These are phyloP conservation scores for Colletotrichum tabaci DNA, from an alignment of 2,329 filamentous ascomycete species.

Conservation along the genomic window DNA sequence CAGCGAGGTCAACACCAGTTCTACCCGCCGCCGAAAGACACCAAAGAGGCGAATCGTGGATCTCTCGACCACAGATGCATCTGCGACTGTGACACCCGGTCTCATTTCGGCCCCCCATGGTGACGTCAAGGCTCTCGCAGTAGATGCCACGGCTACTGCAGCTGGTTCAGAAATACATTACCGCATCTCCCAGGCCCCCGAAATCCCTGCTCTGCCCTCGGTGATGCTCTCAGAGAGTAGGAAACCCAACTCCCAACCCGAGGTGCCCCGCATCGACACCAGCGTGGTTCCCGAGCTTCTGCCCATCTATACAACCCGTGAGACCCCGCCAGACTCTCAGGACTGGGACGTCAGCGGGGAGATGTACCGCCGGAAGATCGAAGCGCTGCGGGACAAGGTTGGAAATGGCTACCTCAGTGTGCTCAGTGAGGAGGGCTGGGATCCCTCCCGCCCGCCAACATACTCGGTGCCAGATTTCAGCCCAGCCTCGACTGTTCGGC, in stretches of 20 bases:
- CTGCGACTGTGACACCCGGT: conserved; percentile 29
- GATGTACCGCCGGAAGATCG: conserved; percentile 89
- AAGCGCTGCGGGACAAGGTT: conserved; percentile 86
- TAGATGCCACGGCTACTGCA: conserved; percentile 28
- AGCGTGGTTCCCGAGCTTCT: conserved; percentile 53
- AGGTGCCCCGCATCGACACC: conserved; percentile 58
- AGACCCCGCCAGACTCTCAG: conserved; percentile 53
- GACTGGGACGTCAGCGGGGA: conserved; percentile 81
- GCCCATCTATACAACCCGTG: conserved; percentile 50
- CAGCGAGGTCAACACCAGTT: conserved; percentile 71
- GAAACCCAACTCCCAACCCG: conserved; percentile 50
- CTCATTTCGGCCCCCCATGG: conserved; percentile 2
- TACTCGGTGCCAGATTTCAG: conserved; percentile 58
- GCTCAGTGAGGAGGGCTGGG: conserved; percentile 83
- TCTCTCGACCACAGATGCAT: conserved; percentile 67
- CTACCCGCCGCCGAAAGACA: conserved; percentile 72
- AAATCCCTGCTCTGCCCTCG: conserved; percentile 53
- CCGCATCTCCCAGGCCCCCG: conserved; percentile 60
- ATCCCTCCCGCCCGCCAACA: conserved; percentile 57
- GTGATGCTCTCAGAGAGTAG: conserved; percentile 52
- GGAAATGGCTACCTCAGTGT: conserved; percentile 91
- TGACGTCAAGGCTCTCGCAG: conserved; percentile 35
- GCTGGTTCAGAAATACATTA: conserved; percentile 55
- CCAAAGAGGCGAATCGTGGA: conserved; percentile 77
- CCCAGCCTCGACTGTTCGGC: conserved; percentile 54